Evolutionary conservation across 257 asterid genomes (phyloP).

Genomic region (Solanum clarkiae): DNA sequence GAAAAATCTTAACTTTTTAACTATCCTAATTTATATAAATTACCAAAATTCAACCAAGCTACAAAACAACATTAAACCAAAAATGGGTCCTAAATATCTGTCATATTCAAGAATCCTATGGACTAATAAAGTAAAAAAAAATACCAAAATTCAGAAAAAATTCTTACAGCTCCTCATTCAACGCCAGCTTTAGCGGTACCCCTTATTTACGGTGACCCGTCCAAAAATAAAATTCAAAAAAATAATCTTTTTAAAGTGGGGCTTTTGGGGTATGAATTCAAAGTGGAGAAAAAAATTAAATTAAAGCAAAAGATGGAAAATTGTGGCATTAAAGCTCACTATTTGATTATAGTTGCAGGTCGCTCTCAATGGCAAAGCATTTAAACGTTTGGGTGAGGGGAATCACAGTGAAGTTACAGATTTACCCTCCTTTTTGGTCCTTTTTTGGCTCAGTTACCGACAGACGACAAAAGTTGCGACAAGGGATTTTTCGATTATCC

Average conservation of each 20-base stretch:
- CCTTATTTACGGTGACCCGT: neutral
- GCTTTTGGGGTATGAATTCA: neutral
- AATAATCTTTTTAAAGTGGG: neutral
- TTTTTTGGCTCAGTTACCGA: neutral
- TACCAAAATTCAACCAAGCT: neutral
- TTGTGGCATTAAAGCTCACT: conserved; percentile 5
- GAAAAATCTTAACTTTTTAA: neutral
- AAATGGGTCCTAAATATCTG: neutral
- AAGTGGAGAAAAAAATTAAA: neutral
- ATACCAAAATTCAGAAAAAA: neutral
- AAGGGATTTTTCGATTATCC: neutral
- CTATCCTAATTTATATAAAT: neutral
- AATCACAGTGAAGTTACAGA: neutral
- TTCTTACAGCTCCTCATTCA: neutral
- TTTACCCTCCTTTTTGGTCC: neutral
- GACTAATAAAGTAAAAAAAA: neutral
- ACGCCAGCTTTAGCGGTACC: conserved; percentile 4
- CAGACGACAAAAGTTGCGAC: neutral
- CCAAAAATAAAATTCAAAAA: neutral
- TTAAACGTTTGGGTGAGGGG: conserved; percentile 19
- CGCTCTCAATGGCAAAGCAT: conserved; percentile 19
- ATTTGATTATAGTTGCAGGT: conserved; percentile 9
- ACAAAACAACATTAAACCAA: neutral
- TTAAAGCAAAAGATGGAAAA: conserved; percentile 4
- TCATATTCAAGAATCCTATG: neutral